Base-by-base conservation (phyloP, 352 stramenopile genomes). In the Phytophthora lateralis region DNA sequence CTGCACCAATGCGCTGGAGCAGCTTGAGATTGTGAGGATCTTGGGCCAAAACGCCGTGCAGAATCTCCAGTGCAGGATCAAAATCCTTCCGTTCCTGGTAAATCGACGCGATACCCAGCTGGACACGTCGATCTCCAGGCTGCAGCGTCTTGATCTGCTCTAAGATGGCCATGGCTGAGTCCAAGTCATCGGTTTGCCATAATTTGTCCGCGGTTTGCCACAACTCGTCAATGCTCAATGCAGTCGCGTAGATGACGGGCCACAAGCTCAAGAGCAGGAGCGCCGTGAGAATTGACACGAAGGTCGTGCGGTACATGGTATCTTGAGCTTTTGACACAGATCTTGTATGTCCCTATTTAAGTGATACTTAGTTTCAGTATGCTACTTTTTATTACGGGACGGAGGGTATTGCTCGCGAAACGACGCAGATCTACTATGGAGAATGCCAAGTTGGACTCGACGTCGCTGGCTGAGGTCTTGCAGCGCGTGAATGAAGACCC, bases 391-490 rank as follows among this genome's bases (percentile, higher is more conserved):
- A 45, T 47, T 56, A 7, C 11, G 51, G 43, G 48, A 35, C 53
- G 17, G 3, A 53, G 15, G 47, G 3, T 35, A 39, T 43, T 26
- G 15, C 8, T 29, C 26, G 14, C 39, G 50, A 60, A 66, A 39
- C 41, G 41, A 38, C 46, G 15, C 30, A 37, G 30, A 15, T 15
- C 6, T 44, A 56, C 18, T 15, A 56, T 55, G 38, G 45, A 51
- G 4, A 54, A 58, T 53, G 55, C 54, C 47, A 78, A 75, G 63
- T 57, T 84, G 30, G 70, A 77, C 53, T 51, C 49, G 17, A 61
- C 50, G 2, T 39, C 54, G 1, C 54, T 82, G 8, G 46, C 55
- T 9, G 50, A 63, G 3, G 57, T 76, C 8, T 59, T 84, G 18
- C 34, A 66, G 26, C 10, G 24, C 0, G 35, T 72, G n/a, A 52